These are phyloP conservation scores for Penicillium soppii DNA, from an alignment of 495 filamentous ascomycete species.

Conservation along the genomic window DNA sequence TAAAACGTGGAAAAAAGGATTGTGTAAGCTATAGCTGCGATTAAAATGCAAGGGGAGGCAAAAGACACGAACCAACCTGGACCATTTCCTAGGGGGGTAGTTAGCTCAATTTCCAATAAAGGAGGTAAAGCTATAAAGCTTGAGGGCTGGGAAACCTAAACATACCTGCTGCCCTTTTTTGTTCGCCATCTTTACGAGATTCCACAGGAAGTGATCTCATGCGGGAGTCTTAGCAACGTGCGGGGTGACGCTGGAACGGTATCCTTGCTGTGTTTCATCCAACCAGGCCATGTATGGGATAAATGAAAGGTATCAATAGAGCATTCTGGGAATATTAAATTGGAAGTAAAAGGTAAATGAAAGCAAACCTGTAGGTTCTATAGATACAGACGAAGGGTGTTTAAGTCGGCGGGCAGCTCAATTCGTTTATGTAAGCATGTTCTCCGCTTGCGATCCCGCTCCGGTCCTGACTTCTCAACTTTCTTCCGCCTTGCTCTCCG, in stretches of 20 bases:
- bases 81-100: constrained; percentile 81
- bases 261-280: constrained; percentile 14
- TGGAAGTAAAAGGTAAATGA: neutral
- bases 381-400: neutral
- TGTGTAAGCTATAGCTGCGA: constrained; percentile 25
- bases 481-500: constrained; percentile 1
- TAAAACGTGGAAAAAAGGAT: constrained; percentile 1
- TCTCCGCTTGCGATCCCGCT: constrained; percentile 14
- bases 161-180: constrained; percentile 76
- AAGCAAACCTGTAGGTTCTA: neutral
- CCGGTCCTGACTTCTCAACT: constrained; percentile 14
- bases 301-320: constrained; percentile 6
- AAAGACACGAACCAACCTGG: constrained; percentile 85
- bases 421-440: constrained; percentile 19
- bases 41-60: constrained; percentile 21
- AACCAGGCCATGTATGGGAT: constrained; percentile 13
- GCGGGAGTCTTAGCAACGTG: constrained; percentile 21
- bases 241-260: constrained; percentile 22
- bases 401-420: neutral
- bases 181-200: constrained; percentile 40
- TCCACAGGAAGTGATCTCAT: constrained; percentile 19
- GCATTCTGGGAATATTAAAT: neutral
- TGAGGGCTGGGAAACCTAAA: neutral
- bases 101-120: constrained; percentile 15
- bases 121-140: neutral